These are phyloP conservation scores for Amanita polypyramis DNA, from an alignment of 768 basidiomycete species.

Conservation along the genomic window DNA sequence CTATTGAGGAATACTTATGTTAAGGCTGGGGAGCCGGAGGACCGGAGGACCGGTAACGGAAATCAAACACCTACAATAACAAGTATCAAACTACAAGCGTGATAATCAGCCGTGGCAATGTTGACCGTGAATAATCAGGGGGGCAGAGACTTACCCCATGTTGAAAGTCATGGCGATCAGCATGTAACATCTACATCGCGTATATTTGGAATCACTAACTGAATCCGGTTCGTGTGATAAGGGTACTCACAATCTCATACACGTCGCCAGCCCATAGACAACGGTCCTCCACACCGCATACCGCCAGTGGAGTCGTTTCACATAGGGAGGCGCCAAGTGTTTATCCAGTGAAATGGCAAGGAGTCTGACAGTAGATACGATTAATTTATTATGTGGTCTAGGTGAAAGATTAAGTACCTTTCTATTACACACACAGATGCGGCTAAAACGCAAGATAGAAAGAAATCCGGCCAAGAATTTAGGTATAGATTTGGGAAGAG, in stretches of 20 bases:
- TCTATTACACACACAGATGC: constrained; percentile 40
- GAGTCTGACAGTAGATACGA: constrained; percentile 23
- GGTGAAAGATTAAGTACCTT: constrained; percentile 30
- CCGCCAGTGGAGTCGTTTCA: constrained; percentile 30
- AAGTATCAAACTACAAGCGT: constrained; percentile 36
- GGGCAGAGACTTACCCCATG: constrained; percentile 40
- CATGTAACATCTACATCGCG: constrained; percentile 56
- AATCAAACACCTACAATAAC: constrained; percentile 41
- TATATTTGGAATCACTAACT: not conserved
- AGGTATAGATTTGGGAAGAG: constrained; percentile 30
- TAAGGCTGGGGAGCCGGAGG: not conserved
- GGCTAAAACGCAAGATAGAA: constrained; percentile 34
- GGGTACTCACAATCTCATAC: constrained; percentile 47
- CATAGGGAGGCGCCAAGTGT: constrained; percentile 33
- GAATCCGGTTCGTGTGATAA: no score
- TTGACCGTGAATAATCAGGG: not conserved
- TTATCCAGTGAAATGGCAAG: constrained; percentile 39
- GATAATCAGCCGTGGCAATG: not conserved
- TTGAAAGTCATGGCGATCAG: constrained; percentile 64
- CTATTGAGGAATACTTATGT: constrained; percentile 21
- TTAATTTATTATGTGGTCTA: not conserved
- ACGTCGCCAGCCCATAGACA: constrained; percentile 47
- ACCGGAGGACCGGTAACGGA: constrained; percentile 10
- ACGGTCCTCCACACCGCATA: constrained; percentile 42
- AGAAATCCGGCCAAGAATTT: constrained; percentile 37